Base-by-base conservation (phyloP, 2,329 filamentous ascomycete species). In the Chrysoporthe cubensis region DNA sequence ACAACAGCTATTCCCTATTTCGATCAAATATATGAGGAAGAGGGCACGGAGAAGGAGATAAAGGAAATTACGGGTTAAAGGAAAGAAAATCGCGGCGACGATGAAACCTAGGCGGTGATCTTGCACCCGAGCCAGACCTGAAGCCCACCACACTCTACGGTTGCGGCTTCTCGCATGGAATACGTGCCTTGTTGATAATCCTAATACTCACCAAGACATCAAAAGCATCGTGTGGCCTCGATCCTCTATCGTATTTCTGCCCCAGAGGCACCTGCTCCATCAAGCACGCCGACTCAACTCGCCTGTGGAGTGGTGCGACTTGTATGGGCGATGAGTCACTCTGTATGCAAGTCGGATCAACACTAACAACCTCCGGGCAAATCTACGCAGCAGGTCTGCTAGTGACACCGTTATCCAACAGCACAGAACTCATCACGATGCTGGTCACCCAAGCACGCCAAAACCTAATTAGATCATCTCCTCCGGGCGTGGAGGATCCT, bases 281-380 rank as follows among this genome's bases (percentile, higher is more conserved):
- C 48, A 26, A 32, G 48, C 48, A 52, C 48, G 21, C 48, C 48
- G 48, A 32, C 3, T 14, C 1, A 4, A 14, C 13, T 13, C 16
- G 48, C n/a, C 48, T 26, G 3, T 21, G 11, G 21, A 32, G 9
- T 52, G 48, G 48, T 26, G 48, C 48, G 11, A 52, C 48, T 32
- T 61, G 58, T n/a, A 61, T 61, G 18, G 11, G 21, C 14, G 3
- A 48, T 61, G 58, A 61, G 21, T 61, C 58, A 61, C 46, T 18
- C 13, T 37, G 42, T 44, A 13, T 61, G 18, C 21, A 61, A 32
- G 57, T 61, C 8, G 14, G 11, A 5, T 18, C 14, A 48, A n/a
- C 14, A 18, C 58, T 44, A 61, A 61, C 58, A 61, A 21, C 7
- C 21, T 4, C 4, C 9, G 9, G 9, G 21, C 21, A n/a, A 2